Conservation (phyloP, 306 rosid species). For the Canavalia ensiformis region DNA sequence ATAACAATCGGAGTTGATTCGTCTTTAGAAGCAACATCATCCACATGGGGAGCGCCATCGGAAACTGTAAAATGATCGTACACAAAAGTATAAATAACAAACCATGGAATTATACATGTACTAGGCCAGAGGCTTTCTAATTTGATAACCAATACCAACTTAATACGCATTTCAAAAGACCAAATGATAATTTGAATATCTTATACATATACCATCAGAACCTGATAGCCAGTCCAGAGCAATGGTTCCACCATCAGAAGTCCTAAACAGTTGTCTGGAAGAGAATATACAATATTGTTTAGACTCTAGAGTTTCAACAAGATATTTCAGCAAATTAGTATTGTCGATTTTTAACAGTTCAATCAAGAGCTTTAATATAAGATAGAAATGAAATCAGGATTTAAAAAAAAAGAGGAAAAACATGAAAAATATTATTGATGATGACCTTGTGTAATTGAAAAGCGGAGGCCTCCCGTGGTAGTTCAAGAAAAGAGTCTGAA, state of each 20-base stretch:
- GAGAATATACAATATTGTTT: not conserved
- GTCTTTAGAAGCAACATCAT: slow-evolving; percentile 48
- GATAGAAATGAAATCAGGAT: not conserved
- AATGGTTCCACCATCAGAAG: slow-evolving; percentile 76
- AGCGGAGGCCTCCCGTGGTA: slow-evolving; percentile 72
- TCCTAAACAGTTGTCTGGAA: slow-evolving; percentile 64
- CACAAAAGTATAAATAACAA: slow-evolving; percentile 30
- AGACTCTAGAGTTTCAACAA: not conserved
- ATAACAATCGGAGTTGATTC: slow-evolving; percentile 71
- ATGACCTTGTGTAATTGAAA: slow-evolving; percentile 72
- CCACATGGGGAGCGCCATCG: slow-evolving; percentile 46
- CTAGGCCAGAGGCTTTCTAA: slow-evolving; percentile 18
- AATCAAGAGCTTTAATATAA: not conserved
- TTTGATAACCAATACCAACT: slow-evolving; percentile 1
- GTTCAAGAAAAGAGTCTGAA: slow-evolving; percentile 80
- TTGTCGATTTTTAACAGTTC: not conserved
- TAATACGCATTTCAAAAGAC: slow-evolving; percentile 10
- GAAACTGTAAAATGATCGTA: slow-evolving; percentile 55
- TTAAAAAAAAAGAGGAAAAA: not conserved
- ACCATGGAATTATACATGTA: not conserved
- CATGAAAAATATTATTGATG: no score
- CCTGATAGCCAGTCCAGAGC: slow-evolving; percentile 73
- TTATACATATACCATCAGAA: slow-evolving; percentile 60
- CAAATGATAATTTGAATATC: slow-evolving; percentile 24
- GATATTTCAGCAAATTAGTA: no score